A percentile compares a stretch with the other conserved stretches of the same genome.
Evolutionary conservation across 2,329 filamentous ascomycete species (phyloP).

Genomic region (Xylariomycetidae sp.): DNA sequence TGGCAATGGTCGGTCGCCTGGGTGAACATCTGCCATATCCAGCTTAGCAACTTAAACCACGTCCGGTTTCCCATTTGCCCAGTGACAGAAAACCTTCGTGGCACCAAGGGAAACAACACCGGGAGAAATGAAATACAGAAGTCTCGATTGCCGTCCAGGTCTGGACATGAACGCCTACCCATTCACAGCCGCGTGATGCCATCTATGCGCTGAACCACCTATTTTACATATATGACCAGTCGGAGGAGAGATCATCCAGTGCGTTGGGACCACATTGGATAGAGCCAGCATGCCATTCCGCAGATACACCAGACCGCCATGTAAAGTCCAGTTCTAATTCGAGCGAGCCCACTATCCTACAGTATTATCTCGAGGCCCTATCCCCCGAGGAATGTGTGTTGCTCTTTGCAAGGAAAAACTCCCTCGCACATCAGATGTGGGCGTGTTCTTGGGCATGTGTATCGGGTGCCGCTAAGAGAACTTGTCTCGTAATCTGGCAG

Average conservation of each 20-base stretch:
- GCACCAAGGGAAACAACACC: too few relatives aligned
- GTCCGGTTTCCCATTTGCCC: too few relatives aligned
- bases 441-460: constrained; percentile 15
- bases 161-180: constrained; percentile 28
- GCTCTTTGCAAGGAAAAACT: too few relatives aligned
- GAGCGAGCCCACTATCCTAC: constrained; percentile 25
- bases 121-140: too few relatives aligned
- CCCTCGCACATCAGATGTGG: constrained; percentile 14
- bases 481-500: constrained; percentile 25
- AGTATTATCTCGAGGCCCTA: constrained; percentile 16
- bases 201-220: constrained; percentile 43
- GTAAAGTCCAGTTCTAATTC: too few relatives aligned
- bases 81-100: too few relatives aligned
- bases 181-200: constrained; percentile 25
- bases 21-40: too few relatives aligned
- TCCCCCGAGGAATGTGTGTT: too few relatives aligned
- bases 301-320: too few relatives aligned
- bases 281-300: constrained; percentile 12
- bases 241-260: constrained; percentile 49
- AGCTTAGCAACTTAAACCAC: too few relatives aligned
- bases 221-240: constrained; percentile 44
- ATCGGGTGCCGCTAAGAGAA: constrained; percentile 14
- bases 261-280: constrained; percentile 29
- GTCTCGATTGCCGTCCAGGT: constrained; percentile 22
- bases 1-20: too few relatives aligned